Evolutionary conservation across 768 basidiomycete genomes (phyloP), one percentile per base, ranked within the genome.

Genomic region (Daedaleopsis nitida): DNA sequence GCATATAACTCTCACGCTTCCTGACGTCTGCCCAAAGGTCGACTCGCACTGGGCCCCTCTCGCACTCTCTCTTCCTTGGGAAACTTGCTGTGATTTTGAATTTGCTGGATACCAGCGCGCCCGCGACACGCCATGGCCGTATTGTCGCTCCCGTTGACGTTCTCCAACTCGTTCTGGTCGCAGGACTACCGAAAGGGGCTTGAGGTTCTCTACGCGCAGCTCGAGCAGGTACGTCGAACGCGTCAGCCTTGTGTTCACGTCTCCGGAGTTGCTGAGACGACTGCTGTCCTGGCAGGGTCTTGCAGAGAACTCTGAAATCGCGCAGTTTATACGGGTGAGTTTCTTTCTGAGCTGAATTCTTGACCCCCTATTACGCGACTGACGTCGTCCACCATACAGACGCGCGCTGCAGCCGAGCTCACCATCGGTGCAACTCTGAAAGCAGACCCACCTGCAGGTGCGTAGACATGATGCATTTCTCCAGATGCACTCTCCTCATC

Each of bases 151-250:
- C 94, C 94, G n/a, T 80, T 93, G 60, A 83, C 84, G 16, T 97
- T 97, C 73, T 86, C 82, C 58, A 96, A 96, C 74, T 95, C 94
- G 34, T 97, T 97, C 79, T 97, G 95, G 95, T 85, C 94, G 16
- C 89, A 92, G 73, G 93, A 95, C 77, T 95, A 93, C 71, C 81
- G 92, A 48, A 84, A 77, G 60, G 95, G 94, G 37, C 81, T 97
- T 32, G 86, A 96, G 64, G 83, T 90, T 23, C 75, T 94, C 35
- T 93, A 85, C 71, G 74, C 70, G 47, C 88, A 91, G 74, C 84
- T 94, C 24, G 88, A 93, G 67, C 89, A 92, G 82, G 92, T 88
- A 62, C 52, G 78, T 68, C 14, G 47, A 9, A 49, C 10, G 10
- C 47, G 47, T 49, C 47, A 3, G 37, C 37, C 52, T 39, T 43